Conservation (phyloP, 345 rosid species). For the Citrus unshiu region DNA sequence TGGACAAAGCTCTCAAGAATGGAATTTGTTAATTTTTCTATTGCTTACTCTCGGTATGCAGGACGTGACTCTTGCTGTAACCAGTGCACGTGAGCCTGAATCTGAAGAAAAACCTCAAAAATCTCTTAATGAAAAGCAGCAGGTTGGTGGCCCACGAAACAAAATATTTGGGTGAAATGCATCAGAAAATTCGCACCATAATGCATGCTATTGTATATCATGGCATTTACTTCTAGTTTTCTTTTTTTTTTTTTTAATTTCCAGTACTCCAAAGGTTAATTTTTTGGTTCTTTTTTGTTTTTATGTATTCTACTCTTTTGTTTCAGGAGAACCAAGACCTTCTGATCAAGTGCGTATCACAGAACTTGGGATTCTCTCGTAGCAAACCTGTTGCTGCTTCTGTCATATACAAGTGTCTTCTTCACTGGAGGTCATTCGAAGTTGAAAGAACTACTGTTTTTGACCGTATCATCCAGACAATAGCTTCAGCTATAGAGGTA, state of each 20-base stretch:
- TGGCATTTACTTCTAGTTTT: background rate
- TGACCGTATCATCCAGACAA: slow-evolving; percentile 95
- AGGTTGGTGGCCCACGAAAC: slow-evolving; percentile 40
- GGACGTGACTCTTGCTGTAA: slow-evolving; percentile 57
- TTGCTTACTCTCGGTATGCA: slow-evolving; percentile 27
- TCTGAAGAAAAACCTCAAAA: slow-evolving; percentile 98
- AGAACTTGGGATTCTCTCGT: slow-evolving; percentile 88
- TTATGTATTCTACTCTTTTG: slow-evolving; percentile 12
- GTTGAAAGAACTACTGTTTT: slow-evolving; percentile 90
- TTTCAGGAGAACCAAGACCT: slow-evolving; percentile 91
- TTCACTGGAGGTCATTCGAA: slow-evolving; percentile 99
- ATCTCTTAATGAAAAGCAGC: slow-evolving; percentile 94
- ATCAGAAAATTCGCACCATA: background rate
- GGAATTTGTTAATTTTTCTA: slow-evolving; percentile 10
- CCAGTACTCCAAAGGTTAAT: background rate
- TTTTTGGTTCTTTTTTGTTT: slow-evolving; percentile 3
- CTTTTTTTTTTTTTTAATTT: background rate
- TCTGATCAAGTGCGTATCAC: slow-evolving; percentile 81
- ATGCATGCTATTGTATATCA: slow-evolving; percentile 1
- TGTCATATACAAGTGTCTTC: slow-evolving; percentile 87
- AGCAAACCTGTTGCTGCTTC: slow-evolving; percentile 96
- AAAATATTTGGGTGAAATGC: background rate
- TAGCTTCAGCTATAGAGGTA: slow-evolving; percentile 89
- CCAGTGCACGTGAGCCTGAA: slow-evolving; percentile 77
- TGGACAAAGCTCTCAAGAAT: background rate